Base-by-base conservation (phyloP, 1,284 basidiomycete species). In the Trichosporon sp. region DNA sequence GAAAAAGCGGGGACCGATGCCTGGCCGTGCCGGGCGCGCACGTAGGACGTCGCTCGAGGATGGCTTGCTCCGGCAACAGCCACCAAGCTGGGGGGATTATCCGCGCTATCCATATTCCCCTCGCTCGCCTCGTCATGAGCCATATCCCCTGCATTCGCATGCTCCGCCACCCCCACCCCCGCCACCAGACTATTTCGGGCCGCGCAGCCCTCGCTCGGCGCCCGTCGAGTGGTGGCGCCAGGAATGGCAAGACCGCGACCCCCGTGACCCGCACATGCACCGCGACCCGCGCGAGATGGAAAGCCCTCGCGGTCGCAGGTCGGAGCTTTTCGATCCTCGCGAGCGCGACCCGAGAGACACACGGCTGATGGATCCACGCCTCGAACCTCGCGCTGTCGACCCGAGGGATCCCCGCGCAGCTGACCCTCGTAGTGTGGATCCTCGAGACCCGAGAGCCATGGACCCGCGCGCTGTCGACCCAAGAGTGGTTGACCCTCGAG, bases 1-100 rank as follows among this genome's bases (percentile, higher is more conserved):
- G 65, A 74, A 77, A 69, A 79, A 79, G 63, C 69, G 78, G 16
- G 78, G 78, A 7, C 78, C 78, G 1, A 73, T 73, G 64, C 74
- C 74, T 2, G 74, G 75, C 2, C 65, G 65, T 14, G 57, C 62
- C 1, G 62, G 46, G 0, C 61, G 61, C 6, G 27, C 46, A 16
- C 57, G 25, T 14, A 9, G 33, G 25, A 58, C 57, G 25, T 54
- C 49, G 27, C 49, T 54, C 16, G 49, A 54, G 14, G 49, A 54
- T 27, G 49, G 49, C 14, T 8, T 54, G 49, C 14, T 54, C 14
- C 16, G 49, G 27, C 49, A 54, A 16, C 49, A 27, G 25, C 49
- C 49, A 16, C 49, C 49, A 16, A n/a, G 49, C 14, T 54, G 49
- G 49, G 27, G 25, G 5, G 49, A 54, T 25, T 54, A 54, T 8